Evolutionary conservation across 2,329 filamentous ascomycete species (phyloP).

Genomic region (Ceratocystis alfenasii): DNA sequence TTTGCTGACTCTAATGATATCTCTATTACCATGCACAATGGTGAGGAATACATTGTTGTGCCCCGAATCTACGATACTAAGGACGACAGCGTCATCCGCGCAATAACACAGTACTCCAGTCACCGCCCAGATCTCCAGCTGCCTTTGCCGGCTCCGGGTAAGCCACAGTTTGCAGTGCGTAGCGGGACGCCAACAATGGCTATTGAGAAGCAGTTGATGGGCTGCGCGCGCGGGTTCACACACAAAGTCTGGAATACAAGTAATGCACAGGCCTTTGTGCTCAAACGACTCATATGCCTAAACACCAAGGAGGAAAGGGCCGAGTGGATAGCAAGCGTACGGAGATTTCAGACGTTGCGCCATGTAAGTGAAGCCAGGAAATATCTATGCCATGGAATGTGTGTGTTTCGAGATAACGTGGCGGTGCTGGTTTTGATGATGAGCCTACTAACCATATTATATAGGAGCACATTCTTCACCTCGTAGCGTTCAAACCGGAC

Average conservation of each 20-base stretch:
- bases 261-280: conserved; percentile 1
- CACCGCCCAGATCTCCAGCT: neutral
- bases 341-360: neutral
- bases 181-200: neutral
- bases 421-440: neutral
- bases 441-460: neutral
- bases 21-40: neutral
- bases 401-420: neutral
- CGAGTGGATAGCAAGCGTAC: conserved; percentile 6
- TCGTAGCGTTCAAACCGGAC: neutral
- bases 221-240: conserved; percentile 4
- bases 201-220: conserved; percentile 10
- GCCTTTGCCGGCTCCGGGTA: neutral
- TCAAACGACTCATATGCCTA: neutral
- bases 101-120: neutral
- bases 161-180: neutral
- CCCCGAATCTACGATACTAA: conserved; percentile 8
- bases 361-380: conserved; percentile 8
- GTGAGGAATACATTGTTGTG: conserved; percentile 13
- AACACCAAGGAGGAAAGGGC: neutral
- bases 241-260: conserved; percentile 14
- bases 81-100: neutral
- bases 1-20: conserved; percentile 12
- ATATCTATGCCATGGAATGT: neutral
- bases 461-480: conserved; percentile 2